Base-by-base conservation (phyloP, 2,329 filamentous ascomycete species). In the Fusarium piperis region DNA sequence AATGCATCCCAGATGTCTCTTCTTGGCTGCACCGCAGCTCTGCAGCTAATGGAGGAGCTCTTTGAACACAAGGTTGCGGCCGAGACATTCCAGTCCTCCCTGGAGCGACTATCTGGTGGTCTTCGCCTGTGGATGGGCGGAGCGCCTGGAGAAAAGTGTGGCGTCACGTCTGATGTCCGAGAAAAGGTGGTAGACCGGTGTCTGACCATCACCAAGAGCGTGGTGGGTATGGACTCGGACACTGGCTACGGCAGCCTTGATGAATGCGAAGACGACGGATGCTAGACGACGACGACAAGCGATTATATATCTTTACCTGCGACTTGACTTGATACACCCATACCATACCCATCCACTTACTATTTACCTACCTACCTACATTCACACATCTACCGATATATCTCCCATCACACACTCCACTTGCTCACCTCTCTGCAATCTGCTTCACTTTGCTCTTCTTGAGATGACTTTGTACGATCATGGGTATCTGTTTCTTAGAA, bases 61-160 rank as follows among this genome's bases (percentile, higher is more conserved):
- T 79, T 85, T 23, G 77, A 76, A 2, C 86, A 90, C 72, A 79
- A 84, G 55, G 78, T 83, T 18, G 84, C 84, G 2, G 83, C 85
- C 2, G 84, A 85, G 62, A 81, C 80, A 5, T 89, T 85, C 70
- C 80, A 84, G 3, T 72, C 79, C 2, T 81, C 85, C 1, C 80
- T 92, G 6, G 89, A 91, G 78, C 83, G 83, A 33, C 80, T 92
- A 15, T 87, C 89, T 0, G 89, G 86, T 6, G 85, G 81, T 16
- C 80, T 92, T 53, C 84, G 90, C 28, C 85, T 90, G 39, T 92
- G 90, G 90, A 87, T 90, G 56, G 88, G 88, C 16, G 85, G 87
- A 8, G 76, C 81, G 3, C 80, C 84, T 4, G 88, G 87, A 20
- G 85, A 85, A 53, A 84, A 83, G 62, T 85, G 84, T 56, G 87